Conservation (phyloP, 1,139 yeast genomes). For the Chernovozyma aurita region DNA sequence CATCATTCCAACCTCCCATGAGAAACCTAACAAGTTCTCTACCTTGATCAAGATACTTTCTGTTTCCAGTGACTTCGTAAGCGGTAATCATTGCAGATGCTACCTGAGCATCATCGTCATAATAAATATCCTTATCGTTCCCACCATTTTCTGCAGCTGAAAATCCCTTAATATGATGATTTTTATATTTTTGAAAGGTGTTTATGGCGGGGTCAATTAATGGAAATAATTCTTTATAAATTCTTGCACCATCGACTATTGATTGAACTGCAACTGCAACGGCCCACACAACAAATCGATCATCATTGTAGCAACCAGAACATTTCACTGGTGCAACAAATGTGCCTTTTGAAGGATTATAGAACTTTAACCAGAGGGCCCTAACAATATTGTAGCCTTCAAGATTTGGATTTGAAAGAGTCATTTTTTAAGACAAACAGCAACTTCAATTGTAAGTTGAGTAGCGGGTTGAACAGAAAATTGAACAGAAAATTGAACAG, state of each 20-base stretch:
- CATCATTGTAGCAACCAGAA: slow-evolving; percentile 51
- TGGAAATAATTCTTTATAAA: slow-evolving; percentile 54
- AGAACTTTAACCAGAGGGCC: slow-evolving; percentile 43
- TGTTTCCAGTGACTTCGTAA: slow-evolving; percentile 62
- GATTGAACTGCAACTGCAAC: slow-evolving; percentile 63
- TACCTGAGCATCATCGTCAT: slow-evolving; percentile 75
- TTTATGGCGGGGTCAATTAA: slow-evolving; percentile 51
- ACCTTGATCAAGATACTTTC: slow-evolving; percentile 50
- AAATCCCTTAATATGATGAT: slow-evolving; percentile 46
- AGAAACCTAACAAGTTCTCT: slow-evolving; percentile 57
- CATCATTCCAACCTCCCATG: slow-evolving; percentile 62
- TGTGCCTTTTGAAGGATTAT: slow-evolving; percentile 39
- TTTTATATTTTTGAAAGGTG: slow-evolving; percentile 51
- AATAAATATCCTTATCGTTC: slow-evolving; percentile 61
- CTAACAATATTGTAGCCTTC: slow-evolving; percentile 50
- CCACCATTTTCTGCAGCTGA: slow-evolving; percentile 57
- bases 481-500: too few relatives aligned
- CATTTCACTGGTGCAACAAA: slow-evolving; percentile 40
- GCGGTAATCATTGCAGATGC: slow-evolving; percentile 65
- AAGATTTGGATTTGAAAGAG: slow-evolving; percentile 36
- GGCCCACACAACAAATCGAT: slow-evolving; percentile 63
- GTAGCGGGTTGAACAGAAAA: too few relatives aligned
- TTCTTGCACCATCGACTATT: slow-evolving; percentile 56
- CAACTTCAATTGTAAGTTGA: too few relatives aligned
- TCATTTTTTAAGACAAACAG: too few relatives aligned